phyloP scores from a whole-genome alignment of 2,329 filamentous ascomycete genomes.

The Acrodontium crateriforme region DNA sequence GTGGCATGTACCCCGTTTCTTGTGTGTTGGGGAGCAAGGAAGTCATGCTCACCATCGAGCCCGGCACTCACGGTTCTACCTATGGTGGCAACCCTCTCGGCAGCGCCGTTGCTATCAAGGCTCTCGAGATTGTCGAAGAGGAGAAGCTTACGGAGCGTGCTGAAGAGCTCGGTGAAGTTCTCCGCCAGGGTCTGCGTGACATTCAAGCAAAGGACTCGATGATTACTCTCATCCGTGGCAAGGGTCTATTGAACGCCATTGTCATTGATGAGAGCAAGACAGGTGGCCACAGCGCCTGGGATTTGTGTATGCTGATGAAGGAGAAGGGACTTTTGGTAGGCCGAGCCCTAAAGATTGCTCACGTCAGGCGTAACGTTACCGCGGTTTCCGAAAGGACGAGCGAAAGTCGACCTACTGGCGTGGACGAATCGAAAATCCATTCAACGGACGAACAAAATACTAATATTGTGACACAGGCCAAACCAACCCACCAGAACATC shows the following conservation, averaged over 20 bases:
- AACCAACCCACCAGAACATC: constrained; percentile 97
- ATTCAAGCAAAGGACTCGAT: constrained; percentile 56
- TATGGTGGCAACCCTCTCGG: constrained; percentile 95
- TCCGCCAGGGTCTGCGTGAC: constrained; percentile 63
- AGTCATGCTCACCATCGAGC: constrained; percentile 89
- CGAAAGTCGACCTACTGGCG: no score
- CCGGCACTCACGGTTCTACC: constrained; percentile 94
- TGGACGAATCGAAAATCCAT: constrained; percentile 83
- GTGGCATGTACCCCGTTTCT: constrained; percentile 98
- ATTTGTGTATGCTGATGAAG: constrained; percentile 90
- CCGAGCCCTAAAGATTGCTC: constrained; percentile 28
- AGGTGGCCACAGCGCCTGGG: constrained; percentile 81
- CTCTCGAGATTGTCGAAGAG: constrained; percentile 85
- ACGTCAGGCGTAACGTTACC: constrained; percentile 7
- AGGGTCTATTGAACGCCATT: constrained; percentile 88
- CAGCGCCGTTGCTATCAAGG: constrained; percentile 88
- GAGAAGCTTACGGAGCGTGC: constrained; percentile 76
- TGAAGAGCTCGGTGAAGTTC: constrained; percentile 64
- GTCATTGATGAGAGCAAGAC: constrained; percentile 86
- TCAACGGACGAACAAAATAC: constrained; percentile 56
- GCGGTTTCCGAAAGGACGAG: constrained; percentile 50
- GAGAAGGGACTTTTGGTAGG: constrained; percentile 77
- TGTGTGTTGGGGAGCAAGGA: constrained; percentile 79
- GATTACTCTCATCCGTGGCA: constrained; percentile 73
- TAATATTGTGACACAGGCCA: constrained; percentile 49